Base-by-base conservation (phyloP, 768 basidiomycete species). In the Mycena leptocephala region DNA sequence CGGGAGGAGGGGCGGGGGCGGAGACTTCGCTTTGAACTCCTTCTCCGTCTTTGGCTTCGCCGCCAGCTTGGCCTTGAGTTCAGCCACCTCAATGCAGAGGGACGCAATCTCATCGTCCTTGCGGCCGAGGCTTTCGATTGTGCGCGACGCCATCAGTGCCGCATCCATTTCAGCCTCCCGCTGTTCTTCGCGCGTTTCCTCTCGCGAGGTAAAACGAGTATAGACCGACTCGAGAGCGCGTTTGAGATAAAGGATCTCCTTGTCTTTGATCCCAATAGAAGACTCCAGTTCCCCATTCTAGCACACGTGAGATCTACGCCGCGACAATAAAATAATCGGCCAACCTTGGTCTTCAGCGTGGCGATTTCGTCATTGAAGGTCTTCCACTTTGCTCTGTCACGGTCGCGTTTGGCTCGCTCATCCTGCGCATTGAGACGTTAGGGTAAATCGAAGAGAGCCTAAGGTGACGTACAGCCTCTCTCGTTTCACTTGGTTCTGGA, bases 181-280 rank as follows among this genome's bases (percentile, higher is more conserved):
- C 28, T 79, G 81, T 30, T 88, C 88, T 63, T 90, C 89, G 56
- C 88, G 85, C 30, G 81, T 80, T 79, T 93, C 92, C 79, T 91
- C 90, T 55, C 90, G 84, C 7, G 90, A 87, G 7, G 90, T 88
- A 82, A 97, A 94, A n/a, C 95, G 90, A 14, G 93, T 93, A 83
- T 96, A 96, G 6, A 97, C 94, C 9, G 95, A 94, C 83, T 97
- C 95, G 43, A 98, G 87, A n/a, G 96, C 95, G 18, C 94, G 93
- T 81, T 96, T 96, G 46, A 97, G 89, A 79, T 94, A 95, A 0
- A 89, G 78, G 39, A 94, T 88, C 70, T 97, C 95, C 81, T 96
- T 96, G 76, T 94, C 91, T 80, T 93, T 94, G 68, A 86, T 84
- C 5, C 83, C 83, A 3, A 92, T 56, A 3, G 46, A 97, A 92